Evolutionary conservation across 257 asterid genomes (phyloP).

Genomic region (Marsdenia floribunda): DNA sequence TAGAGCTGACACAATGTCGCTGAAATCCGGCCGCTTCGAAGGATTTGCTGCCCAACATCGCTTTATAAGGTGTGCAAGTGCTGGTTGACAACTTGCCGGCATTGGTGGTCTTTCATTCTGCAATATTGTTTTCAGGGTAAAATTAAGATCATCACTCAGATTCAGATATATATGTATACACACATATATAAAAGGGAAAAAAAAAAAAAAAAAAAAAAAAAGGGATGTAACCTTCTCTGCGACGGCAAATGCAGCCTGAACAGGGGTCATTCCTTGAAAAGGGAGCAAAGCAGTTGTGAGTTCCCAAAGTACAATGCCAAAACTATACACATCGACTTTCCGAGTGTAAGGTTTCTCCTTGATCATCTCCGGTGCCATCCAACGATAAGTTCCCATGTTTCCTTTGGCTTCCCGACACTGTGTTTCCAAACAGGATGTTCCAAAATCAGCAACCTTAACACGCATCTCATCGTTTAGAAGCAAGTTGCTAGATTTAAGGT

Average conservation of each 20-base stretch:
- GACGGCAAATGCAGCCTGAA: conserved; percentile 70
- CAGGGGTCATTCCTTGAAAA: conserved; percentile 58
- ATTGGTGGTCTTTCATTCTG: conserved; percentile 94
- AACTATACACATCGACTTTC: conserved; percentile 67
- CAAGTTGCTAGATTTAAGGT: conserved; percentile 28
- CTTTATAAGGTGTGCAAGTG: conserved; percentile 76
- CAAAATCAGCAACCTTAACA: conserved; percentile 35
- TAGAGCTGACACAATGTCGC: conserved; percentile 58
- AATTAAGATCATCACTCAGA: no score
- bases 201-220: no score
- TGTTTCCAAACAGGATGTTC: conserved; percentile 34
- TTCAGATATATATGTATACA: no score
- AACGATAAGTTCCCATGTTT: conserved; percentile 40
- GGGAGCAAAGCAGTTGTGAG: conserved; percentile 59
- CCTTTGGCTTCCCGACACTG: conserved; percentile 33
- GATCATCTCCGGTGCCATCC: conserved; percentile 59
- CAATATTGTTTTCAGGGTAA: background rate
- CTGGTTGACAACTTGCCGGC: conserved; percentile 86
- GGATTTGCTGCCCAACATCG: conserved; percentile 88
- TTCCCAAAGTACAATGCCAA: conserved; percentile 64
- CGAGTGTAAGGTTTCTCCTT: conserved; percentile 49
- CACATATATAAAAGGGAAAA: no score
- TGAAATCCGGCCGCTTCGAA: conserved; percentile 75
- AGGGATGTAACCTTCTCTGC: conserved; percentile 31
- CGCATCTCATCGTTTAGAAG: conserved; percentile 31